phyloP scores from a whole-genome alignment of 768 basidiomycete species.

The Termitomyces sp. region DNA sequence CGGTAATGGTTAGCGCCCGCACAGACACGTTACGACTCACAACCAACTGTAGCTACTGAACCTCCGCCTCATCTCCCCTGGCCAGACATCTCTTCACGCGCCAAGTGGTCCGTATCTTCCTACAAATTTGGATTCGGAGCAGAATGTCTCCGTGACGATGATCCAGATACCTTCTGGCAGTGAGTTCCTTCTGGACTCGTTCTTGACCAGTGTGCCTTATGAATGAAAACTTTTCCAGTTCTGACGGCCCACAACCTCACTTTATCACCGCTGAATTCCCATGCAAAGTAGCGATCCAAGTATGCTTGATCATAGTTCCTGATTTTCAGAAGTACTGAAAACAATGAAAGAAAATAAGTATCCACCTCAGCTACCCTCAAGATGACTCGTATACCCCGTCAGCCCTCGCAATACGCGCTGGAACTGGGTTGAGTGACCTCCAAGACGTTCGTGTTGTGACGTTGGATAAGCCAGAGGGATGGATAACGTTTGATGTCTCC shows the following conservation, averaged over 20 bases:
- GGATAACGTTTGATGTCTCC: conserved; percentile 86
- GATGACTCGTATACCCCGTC: conserved; percentile 99
- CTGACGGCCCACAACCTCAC: conserved; percentile 96
- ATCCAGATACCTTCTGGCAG: conserved; percentile 98
- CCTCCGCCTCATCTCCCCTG: conserved; percentile 58
- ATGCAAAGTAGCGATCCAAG: conserved; percentile 85
- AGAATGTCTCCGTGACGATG: conserved; percentile 84
- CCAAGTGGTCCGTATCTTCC: conserved; percentile 94
- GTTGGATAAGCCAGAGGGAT: conserved; percentile 90
- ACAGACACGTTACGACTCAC: conserved; percentile 6
- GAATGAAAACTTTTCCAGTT: conserved; percentile 37
- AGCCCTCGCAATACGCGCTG: conserved; percentile 85
- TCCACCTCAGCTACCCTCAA: conserved; percentile 72
- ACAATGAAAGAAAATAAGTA: conserved; percentile 73
- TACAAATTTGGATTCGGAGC: conserved; percentile 96
- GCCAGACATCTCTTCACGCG: conserved; percentile 86
- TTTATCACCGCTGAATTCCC: conserved; percentile 94
- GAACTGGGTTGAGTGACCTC: conserved; percentile 86
- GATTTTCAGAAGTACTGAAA: background rate
- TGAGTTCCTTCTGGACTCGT: conserved; percentile 39
- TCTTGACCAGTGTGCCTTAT: background rate
- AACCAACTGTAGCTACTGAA: conserved; percentile 28
- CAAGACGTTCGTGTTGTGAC: conserved; percentile 88
- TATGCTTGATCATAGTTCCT: conserved; percentile 25
- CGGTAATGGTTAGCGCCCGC: conserved; percentile 19